Evolutionary conservation across 306 rosid species (phyloP).

Genomic region (Herpetospermum pedunculosum): DNA sequence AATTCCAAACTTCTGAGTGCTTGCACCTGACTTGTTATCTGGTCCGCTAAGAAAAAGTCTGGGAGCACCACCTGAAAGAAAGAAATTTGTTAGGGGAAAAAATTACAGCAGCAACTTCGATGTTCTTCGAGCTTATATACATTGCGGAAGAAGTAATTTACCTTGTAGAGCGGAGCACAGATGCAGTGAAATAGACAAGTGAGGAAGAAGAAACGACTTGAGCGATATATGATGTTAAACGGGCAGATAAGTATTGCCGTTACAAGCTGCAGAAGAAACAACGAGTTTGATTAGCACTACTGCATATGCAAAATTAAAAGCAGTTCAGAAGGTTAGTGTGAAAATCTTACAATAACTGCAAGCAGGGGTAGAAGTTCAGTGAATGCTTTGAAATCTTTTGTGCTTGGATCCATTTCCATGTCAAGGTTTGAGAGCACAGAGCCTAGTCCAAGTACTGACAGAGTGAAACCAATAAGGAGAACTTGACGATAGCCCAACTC

Average conservation of each 20-base stretch:
- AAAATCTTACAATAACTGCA: constrained; percentile 37
- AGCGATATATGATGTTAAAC: no score
- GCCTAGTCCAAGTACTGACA: constrained; percentile 36
- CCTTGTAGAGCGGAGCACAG: constrained; percentile 56
- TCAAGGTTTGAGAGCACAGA: constrained; percentile 56
- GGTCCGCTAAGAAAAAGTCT: constrained; percentile 69
- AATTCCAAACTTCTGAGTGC: constrained; percentile 51
- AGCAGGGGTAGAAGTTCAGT: constrained; percentile 57
- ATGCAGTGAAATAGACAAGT: no score
- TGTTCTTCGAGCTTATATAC: neutral
- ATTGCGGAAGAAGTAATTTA: neutral
- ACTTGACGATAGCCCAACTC: no score
- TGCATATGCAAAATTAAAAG: neutral
- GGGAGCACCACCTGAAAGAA: constrained; percentile 41
- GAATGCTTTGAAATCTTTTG: constrained; percentile 29
- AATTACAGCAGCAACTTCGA: neutral
- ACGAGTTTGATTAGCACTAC: no score
- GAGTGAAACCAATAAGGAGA: constrained; percentile 28
- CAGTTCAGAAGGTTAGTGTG: neutral
- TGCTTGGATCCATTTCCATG: constrained; percentile 49
- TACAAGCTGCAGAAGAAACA: no score
- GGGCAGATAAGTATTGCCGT: no score
- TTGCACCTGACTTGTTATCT: constrained; percentile 64
- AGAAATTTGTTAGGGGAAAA: neutral
- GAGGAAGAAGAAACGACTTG: no score